Base-by-base conservation (phyloP, 345 rosid genomes). In the Eucalyptus erythrocorys region DNA sequence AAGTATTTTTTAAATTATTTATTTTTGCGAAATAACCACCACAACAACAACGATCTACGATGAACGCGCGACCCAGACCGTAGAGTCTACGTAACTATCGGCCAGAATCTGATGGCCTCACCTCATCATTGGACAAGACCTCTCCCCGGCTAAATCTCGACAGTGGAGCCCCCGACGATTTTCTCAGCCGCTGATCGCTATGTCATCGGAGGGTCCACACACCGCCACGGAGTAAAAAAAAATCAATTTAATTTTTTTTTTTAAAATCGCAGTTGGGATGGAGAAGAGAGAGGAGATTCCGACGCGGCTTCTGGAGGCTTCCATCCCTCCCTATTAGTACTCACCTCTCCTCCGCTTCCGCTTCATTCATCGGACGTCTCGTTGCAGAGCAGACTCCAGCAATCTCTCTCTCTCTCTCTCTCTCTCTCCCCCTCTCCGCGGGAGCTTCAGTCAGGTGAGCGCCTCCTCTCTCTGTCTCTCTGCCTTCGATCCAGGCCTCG, bases 271-370 rank as follows among this genome's bases (percentile, higher is more conserved):
- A 0, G 57, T 19, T 51, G 57, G 57, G 57, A 24, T 51, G 6
- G 14, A 30, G 17, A 24, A 4, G 80, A 15, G 27, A 50, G 49
- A 24, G 86, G 5, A 37, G 57, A 15, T 48, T 22, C 64, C 13
- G 15, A 9, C 55, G 90, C 80, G 87, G 91, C 90, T 88, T 90
- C 91, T 90, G 24, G 88, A 87, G 57, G 16, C 87, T 90, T 90
- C 91, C 22, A 88, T 87, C 6, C 66, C 71, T 24, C 87, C 82
- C 6, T 4, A 1, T 32, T 4, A 16, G 3, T 10, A 10, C 11
- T 30, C 8, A 9, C 68, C 5, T 26, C 22, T 2, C 27, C 10
- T 21, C 13, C 4, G 13, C 0, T 32, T 32, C 0, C 37, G 81
- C 43, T 21, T 76, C 30, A 1, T 76, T 76, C 47, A 3, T 76